Conservation (phyloP, 129 eudicot genomes). For the Centella asiatica region DNA sequence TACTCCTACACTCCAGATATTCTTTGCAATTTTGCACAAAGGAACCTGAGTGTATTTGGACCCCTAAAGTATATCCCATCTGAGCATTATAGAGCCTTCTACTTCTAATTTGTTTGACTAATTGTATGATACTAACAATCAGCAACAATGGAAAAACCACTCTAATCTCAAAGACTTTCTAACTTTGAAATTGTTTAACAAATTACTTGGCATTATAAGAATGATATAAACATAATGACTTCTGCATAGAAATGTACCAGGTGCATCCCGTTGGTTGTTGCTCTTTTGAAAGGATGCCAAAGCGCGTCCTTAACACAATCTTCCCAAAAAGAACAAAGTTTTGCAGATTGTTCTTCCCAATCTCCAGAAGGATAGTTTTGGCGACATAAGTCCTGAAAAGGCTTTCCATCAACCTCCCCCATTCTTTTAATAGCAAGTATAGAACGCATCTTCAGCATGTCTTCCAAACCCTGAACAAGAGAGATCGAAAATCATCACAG, state of each 20-base stretch:
- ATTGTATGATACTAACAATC: neutral
- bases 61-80: neutral
- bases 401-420: slow-evolving; percentile 25
- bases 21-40: no score
- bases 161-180: neutral
- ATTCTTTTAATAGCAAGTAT: slow-evolving; percentile 22
- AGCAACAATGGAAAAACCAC: neutral
- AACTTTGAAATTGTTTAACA: neutral
- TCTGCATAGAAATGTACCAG: slow-evolving; percentile 7
- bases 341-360: slow-evolving; percentile 16
- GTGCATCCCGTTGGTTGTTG: slow-evolving; percentile 14
- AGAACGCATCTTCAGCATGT: neutral
- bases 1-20: no score
- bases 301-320: slow-evolving; percentile 14
- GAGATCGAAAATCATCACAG: neutral
- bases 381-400: slow-evolving; percentile 17
- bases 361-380: slow-evolving; percentile 13
- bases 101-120: no score
- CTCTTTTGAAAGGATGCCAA: slow-evolving; percentile 38
- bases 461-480: slow-evolving; percentile 15
- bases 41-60: no score
- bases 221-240: neutral
- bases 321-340: slow-evolving; percentile 25
- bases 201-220: neutral
- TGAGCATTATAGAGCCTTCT: no score